phyloP scores from a whole-genome alignment of 352 stramenopile species.

The Phytophthora macrochlamydospora region DNA sequence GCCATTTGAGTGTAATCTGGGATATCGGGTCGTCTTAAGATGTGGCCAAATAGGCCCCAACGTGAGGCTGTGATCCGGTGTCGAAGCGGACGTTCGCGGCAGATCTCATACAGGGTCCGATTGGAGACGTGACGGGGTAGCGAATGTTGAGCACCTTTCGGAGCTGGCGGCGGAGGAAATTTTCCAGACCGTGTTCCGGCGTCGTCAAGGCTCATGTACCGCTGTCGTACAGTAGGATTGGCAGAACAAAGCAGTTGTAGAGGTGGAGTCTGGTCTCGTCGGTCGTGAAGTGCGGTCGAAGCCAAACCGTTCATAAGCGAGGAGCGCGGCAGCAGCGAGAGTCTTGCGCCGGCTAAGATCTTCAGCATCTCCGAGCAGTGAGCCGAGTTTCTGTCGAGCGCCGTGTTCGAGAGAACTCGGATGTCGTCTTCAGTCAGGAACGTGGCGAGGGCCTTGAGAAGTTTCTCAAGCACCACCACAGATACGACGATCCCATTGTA shows the following conservation, averaged over 20 bases:
- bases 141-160: slow-evolving; percentile 1
- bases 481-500: no score
- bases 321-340: not conserved
- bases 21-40: no score
- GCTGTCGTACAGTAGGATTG: slow-evolving; percentile 3
- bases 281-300: not conserved
- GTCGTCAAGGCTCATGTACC: slow-evolving; percentile 3
- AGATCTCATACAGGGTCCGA: no score
- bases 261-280: not conserved
- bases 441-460: no score
- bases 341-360: not conserved
- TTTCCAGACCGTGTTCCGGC: not conserved
- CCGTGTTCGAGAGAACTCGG: no score
- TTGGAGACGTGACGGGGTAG: no score
- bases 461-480: no score
- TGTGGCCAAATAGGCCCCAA: no score
- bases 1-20: no score
- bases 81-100: no score
- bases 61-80: no score
- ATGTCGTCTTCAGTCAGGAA: no score
- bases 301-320: not conserved
- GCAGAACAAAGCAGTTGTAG: slow-evolving; percentile 2
- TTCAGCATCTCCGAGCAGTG: not conserved
- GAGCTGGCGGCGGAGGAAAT: slow-evolving; percentile 5
- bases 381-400: not conserved